Evolutionary conservation across 1,139 yeast genomes (phyloP), one percentile per base, ranked within the genome.

Genomic region (Barnettozyma hawaiiensis): DNA sequence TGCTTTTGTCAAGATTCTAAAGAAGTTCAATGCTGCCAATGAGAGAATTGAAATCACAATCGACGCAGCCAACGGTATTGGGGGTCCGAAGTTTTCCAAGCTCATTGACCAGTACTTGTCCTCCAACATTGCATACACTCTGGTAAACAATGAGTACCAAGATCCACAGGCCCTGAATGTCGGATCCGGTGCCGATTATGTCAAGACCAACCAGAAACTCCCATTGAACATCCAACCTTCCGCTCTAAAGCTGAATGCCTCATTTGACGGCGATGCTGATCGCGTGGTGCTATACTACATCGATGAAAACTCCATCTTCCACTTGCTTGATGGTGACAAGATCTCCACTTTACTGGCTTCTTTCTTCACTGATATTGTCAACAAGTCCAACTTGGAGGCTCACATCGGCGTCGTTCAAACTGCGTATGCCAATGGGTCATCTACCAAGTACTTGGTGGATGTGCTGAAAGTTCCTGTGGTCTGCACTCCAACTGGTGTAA

Each of bases 231-330:
- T 85, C 14, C 37, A 42, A 1, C 53, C 57, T 12, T 39, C 35
- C 5, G 45, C 54, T 12, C 45, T 54, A 10, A 59, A 66, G 5
- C 66, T 90, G 40, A 84, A 78, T 55, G 85, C 95, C 9, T 86
- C 96, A 2, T 89, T 87, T 58, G 98, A 92, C 61, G 99, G 98
- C 39, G 99, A 92, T 61, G 98, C 98, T 5, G 99, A 92, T 62
- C 75, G 99, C 57, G 81, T 92, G 45, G 85, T 92, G 22, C 87
- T 89, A 58, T 92, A 87, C 65, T 89, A 80, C 62, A 68, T 71
- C 36, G 76, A 75, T 45, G 60, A 59, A 2, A 52, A 61, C 5
- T 66, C 64, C 2, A 60, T 61, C 29, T 92, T 92, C 66, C 73
- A 75, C 36, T 69, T 92, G 36, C 70, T 92, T 46, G 99, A 92